Conservation (phyloP, 192 early-diverging fungal genomes). For the Pilaira anomala region DNA sequence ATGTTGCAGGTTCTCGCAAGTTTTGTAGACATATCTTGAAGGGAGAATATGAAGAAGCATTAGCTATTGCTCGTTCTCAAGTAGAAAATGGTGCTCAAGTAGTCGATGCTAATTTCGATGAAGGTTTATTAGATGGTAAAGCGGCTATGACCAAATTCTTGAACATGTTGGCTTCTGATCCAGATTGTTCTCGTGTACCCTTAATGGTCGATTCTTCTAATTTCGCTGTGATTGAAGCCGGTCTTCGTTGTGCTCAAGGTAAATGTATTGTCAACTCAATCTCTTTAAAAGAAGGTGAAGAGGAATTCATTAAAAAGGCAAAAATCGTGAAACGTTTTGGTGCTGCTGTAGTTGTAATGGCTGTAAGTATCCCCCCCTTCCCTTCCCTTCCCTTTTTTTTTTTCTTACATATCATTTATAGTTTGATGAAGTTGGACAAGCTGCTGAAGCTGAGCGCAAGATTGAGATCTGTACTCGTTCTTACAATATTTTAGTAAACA, state of each 20-base stretch:
- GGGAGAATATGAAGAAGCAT: constrained; percentile 88
- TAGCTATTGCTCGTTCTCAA: constrained; percentile 89
- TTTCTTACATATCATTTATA: too few relatives aligned
- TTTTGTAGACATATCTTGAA: constrained; percentile 94
- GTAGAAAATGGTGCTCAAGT: constrained; percentile 95
- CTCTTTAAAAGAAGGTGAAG: constrained; percentile 92
- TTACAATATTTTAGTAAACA: constrained; percentile 82
- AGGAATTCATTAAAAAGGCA: constrained; percentile 89
- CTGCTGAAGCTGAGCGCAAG: constrained; percentile 81
- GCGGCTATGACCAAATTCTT: constrained; percentile 93
- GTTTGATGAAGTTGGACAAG: constrained; percentile 94
- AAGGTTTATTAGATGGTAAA: constrained; percentile 91
- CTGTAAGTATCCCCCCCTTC: constrained; percentile 60
- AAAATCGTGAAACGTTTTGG: constrained; percentile 85
- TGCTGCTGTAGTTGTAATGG: constrained; percentile 96
- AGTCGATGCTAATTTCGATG: constrained; percentile 96
- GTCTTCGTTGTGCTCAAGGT: constrained; percentile 93
- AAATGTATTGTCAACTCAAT: constrained; percentile 99
- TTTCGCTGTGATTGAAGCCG: constrained; percentile 94
- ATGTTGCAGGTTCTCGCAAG: constrained; percentile 92
- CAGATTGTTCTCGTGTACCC: constrained; percentile 81
- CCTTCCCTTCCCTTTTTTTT: not conserved
- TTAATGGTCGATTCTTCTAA: constrained; percentile 98
- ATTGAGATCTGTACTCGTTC: constrained; percentile 87
- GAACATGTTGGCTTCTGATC: constrained; percentile 92